Evolutionary conservation across 2,329 filamentous ascomycete genomes (phyloP), one percentile per base, ranked within the genome.

Genomic region (Neofusicoccum kwambonambiense): DNA sequence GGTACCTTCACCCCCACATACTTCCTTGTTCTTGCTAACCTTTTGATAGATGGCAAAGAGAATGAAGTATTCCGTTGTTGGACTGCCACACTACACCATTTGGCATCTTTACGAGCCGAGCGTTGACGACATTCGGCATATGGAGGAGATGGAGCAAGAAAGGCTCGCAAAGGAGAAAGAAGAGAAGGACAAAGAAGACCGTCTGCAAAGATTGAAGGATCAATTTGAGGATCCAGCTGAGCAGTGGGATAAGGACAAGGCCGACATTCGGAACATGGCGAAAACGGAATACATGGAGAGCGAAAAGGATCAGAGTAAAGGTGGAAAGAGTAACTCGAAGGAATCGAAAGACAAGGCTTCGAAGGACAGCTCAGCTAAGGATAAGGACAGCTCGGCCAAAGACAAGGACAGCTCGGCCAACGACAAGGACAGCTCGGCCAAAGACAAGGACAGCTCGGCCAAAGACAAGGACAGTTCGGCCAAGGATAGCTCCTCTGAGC

Each of bases 51-150:
- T 99, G 95, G 92, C 95, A 15, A 95, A 92, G 78, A 89, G 92
- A 66, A 98, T 99, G 95, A 85, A 90, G 66, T 98, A 92, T 74
- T 97, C 93, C 0, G 95, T 99, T 17, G 90, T 99, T 65, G 95
- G 95, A 37, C 84, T 99, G 52, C 95, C 95, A 6, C 95, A 99
- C 76, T 99, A 99, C 78, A 97, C 93, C 0, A 97, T 99, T 69
- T 99, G 95, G 95, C 95, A 99, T 88, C 84, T 99, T 73, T 99
- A 99, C 81, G 95, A 99, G 78, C 95, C 95, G n/a, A 97, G 92
- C 72, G 91, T 97, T 15, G 95, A 99, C 73, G 95, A 99, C 73
- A 91, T 98, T 68, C 89, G 91, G 66, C 95, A 98, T 74, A 99
- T 99, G 95, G 94, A 93, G 86, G 93, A 97, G 79, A 97, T 98